Conservation (phyloP, 176 grass and related monocot genomes). For the Zea luxurians region DNA sequence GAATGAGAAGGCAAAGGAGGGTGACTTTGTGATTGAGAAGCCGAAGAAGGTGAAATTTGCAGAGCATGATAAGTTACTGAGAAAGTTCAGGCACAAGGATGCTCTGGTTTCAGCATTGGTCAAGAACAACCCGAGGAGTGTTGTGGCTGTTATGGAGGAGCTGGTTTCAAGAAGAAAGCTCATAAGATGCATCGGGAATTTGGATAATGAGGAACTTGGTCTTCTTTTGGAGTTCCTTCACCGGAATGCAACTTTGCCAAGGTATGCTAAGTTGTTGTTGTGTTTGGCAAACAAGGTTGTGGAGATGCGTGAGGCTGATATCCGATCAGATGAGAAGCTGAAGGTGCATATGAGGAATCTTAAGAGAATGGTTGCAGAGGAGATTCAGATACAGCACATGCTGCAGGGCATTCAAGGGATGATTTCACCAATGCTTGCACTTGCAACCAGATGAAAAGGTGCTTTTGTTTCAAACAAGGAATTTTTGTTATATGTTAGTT, state of each 20-base stretch:
- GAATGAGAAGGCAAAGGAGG: slow-evolving; percentile 62
- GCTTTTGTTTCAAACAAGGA: neutral
- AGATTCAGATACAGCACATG: slow-evolving; percentile 78
- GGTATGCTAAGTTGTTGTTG: slow-evolving; percentile 70
- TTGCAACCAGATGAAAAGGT: slow-evolving; percentile 65
- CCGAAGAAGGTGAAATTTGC: slow-evolving; percentile 70
- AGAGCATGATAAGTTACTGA: slow-evolving; percentile 79
- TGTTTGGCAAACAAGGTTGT: slow-evolving; percentile 74
- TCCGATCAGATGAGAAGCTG: slow-evolving; percentile 52
- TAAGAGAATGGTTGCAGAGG: slow-evolving; percentile 61
- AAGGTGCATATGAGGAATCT: slow-evolving; percentile 58
- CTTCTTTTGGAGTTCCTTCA: slow-evolving; percentile 62
- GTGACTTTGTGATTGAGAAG: slow-evolving; percentile 63
- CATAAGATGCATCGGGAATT: slow-evolving; percentile 59
- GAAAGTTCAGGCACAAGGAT: slow-evolving; percentile 83
- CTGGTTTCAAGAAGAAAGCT: slow-evolving; percentile 82
- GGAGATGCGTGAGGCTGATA: slow-evolving; percentile 67
- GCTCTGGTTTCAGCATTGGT: slow-evolving; percentile 65
- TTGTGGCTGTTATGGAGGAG: slow-evolving; percentile 86
- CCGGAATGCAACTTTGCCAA: slow-evolving; percentile 63
- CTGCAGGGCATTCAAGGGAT: slow-evolving; percentile 92
- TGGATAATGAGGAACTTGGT: slow-evolving; percentile 57
- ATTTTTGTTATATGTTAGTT: slow-evolving; percentile 6
- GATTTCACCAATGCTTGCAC: slow-evolving; percentile 76
- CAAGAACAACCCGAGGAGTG: slow-evolving; percentile 53